Evolutionary conservation across 1,284 basidiomycete genomes (phyloP), one percentile per base, ranked within the genome.

Genomic region (Cerrena zonata): DNA sequence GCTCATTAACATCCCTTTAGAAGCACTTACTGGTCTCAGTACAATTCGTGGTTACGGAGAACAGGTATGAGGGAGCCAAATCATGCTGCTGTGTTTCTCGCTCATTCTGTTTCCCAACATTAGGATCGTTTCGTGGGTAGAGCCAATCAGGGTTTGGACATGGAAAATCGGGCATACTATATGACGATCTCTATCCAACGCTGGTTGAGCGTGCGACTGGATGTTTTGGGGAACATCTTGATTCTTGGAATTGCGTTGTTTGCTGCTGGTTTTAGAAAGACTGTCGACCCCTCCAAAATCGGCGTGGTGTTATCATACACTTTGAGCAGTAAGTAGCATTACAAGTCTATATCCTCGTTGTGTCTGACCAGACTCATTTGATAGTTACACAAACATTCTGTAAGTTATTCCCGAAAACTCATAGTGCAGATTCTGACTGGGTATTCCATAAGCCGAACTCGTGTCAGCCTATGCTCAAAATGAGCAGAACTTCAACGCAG

Each of bases 111-210:
- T 34, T 15, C 30, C 7, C 30, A n/a, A n/a, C n/a, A n/a, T 15
- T 34, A 34, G 65, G 51, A 55, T 18, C 69, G 75, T 10, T 82
- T 85, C 67, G 61, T 78, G 49, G 58, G 60, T 27, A 67, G 60
- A 25, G 69, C 72, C 37, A 75, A 79, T 42, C 69, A 76, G 47
- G 71, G 77, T 23, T 62, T 84, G 55, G 82, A 85, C 58, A 62
- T 77, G 48, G 79, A 86, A 64, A 84, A 84, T 62, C 71, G 86
- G 40, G 90, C 90, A 0, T 91, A 91, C 65, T 85, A 82, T 61
- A 80, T 92, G 72, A 89, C 85, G 0, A 77, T 86, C 25, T 71
- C 78, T 3, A 84, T 78, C 43, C 82, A 85, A 60, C 68, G 78
- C 47, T 85, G 80, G 80, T 66, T 84, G 2, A 70, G 72, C 15